These are phyloP conservation scores for Xylariaceae sp. DNA, from an alignment of 2,329 filamentous ascomycete genomes.

Conservation along the genomic window DNA sequence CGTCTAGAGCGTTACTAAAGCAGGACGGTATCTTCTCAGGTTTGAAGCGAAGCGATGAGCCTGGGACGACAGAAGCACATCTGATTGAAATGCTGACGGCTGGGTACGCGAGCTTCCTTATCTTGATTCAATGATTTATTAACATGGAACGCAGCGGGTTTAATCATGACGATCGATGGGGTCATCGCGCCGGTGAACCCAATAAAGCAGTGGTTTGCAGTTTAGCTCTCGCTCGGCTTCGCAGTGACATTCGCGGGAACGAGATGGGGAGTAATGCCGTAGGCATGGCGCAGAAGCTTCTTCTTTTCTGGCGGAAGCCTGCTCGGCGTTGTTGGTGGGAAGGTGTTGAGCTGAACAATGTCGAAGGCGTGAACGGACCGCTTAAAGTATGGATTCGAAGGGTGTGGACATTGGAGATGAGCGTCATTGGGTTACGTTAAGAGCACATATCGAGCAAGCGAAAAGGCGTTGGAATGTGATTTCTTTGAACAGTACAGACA, in stretches of 20 bases:
- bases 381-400: constrained; percentile 98
- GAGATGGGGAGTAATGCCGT: constrained; percentile 79
- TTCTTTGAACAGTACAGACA: constrained; percentile 21
- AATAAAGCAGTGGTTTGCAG: constrained; percentile 99
- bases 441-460: constrained; percentile 31
- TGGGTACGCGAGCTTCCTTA: constrained; percentile 68
- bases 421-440: constrained; percentile 82
- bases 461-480: constrained; percentile 31
- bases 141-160: constrained; percentile 72
- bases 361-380: constrained; percentile 88
- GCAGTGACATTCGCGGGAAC: constrained; percentile 87
- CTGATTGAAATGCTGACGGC: constrained; percentile 99
- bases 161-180: constrained; percentile 94
- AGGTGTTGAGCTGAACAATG: constrained; percentile 86
- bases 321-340: constrained; percentile 99
- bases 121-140: constrained; percentile 13
- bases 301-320: constrained; percentile 98
- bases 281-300: constrained; percentile 96
- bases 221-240: constrained; percentile 87
- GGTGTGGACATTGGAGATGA: constrained; percentile 99
- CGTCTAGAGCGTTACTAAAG: constrained; percentile 81
- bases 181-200: constrained; percentile 94
- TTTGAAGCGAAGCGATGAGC: constrained; percentile 91
- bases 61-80: constrained; percentile 95
- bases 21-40: constrained; percentile 97